These are phyloP conservation scores for Microstegium vimineum DNA, from an alignment of 176 grass and related monocot species.

Conservation along the genomic window DNA sequence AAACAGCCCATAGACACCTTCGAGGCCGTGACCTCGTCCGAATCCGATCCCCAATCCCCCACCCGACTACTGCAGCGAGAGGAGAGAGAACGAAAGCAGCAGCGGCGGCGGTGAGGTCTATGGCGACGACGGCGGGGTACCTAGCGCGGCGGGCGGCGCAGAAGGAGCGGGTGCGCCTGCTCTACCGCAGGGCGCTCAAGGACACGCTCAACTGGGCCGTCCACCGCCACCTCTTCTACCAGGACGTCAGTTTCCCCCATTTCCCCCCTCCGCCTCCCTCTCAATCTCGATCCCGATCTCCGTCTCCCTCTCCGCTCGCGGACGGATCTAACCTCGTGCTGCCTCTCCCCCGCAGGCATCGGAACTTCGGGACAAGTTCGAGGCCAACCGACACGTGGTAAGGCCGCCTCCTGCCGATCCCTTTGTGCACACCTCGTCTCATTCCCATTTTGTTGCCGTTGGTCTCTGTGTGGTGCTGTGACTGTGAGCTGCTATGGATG, in stretches of 20 bases:
- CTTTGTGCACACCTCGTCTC: not conserved
- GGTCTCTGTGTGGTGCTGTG: not conserved
- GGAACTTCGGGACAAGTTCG: constrained; percentile 87
- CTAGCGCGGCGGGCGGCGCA: constrained; percentile 70
- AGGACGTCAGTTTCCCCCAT: constrained; percentile 46
- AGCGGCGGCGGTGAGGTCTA: constrained; percentile 33
- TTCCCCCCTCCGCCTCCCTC: not conserved
- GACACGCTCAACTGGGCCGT: constrained; percentile 99
- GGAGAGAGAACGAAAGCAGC: constrained; percentile 13
- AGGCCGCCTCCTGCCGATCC: constrained; percentile 9
- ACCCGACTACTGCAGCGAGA: not conserved
- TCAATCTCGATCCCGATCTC: not conserved
- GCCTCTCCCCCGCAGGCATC: constrained; percentile 59
- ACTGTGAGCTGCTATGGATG: not conserved
- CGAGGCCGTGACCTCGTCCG: not conserved
- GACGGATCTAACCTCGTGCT: constrained; percentile 29
- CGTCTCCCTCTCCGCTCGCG: not conserved
- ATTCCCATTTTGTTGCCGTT: not conserved
- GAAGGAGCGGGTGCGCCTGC: constrained; percentile 92
- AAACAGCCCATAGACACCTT: not conserved
- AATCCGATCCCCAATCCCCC: constrained; percentile 22
- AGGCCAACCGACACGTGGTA: constrained; percentile 83
- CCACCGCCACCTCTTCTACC: constrained; percentile 96
- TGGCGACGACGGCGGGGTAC: constrained; percentile 68
- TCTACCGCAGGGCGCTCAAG: constrained; percentile 87